Evolutionary conservation across 2,329 filamentous ascomycete genomes (phyloP).

Genomic region (Escovopsis weberi): DNA sequence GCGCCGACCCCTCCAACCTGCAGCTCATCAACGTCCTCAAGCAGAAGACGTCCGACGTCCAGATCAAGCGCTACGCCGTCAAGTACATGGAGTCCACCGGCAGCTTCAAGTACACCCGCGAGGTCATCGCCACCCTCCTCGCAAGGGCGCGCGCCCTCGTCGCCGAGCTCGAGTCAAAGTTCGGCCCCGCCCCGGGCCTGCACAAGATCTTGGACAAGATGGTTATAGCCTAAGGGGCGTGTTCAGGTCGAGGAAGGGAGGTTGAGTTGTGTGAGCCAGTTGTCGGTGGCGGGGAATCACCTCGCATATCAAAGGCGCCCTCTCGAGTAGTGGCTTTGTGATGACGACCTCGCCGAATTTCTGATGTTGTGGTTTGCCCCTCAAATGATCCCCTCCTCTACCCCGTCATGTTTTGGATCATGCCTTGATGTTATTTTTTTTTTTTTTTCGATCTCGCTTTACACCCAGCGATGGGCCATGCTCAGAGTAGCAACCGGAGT

Average conservation of each 20-base stretch:
- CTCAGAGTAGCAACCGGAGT: no score
- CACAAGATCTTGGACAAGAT: conserved; percentile 57
- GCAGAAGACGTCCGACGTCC: conserved; percentile 73
- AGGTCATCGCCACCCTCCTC: conserved; percentile 49
- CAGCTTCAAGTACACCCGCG: conserved; percentile 73
- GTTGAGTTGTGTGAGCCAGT: no score
- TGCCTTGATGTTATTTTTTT: no score
- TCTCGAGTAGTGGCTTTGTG: background rate
- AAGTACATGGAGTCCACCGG: conserved; percentile 81
- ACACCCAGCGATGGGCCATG: no score
- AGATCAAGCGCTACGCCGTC: conserved; percentile 85
- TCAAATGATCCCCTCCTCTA: no score
- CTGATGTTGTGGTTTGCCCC: no score
- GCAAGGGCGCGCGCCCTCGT: conserved; percentile 48
- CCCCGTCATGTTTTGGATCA: no score
- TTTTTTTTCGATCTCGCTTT: no score
- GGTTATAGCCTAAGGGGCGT: conserved; percentile 15
- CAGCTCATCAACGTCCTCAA: conserved; percentile 85
- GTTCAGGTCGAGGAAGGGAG: no score
- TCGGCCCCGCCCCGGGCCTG: conserved; percentile 41
- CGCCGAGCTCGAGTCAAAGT: conserved; percentile 47
- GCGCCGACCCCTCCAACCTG: conserved; percentile 55
- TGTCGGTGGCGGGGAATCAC: no score
- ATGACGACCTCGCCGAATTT: no score
- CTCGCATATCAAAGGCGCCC: no score